These are phyloP conservation scores for Hibiscus syriacus DNA, from an alignment of 345 rosid genomes.

Conservation along the genomic window DNA sequence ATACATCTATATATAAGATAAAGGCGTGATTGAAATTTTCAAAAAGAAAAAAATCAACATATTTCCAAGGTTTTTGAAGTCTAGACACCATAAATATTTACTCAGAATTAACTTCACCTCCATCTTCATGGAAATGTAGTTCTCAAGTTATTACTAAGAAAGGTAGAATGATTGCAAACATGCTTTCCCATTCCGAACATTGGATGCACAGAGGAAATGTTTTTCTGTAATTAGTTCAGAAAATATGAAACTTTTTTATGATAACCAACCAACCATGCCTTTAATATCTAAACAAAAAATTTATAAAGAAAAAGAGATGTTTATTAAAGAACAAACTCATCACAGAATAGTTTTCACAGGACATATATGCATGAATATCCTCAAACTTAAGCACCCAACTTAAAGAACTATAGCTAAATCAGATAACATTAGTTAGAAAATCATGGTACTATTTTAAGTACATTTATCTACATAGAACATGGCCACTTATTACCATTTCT, in stretches of 20 bases:
- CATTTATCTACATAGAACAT: no score
- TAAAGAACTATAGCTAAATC: neutral
- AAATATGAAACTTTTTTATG: neutral
- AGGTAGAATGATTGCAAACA: neutral
- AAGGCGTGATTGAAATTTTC: neutral
- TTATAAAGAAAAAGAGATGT: neutral
- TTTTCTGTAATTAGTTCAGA: neutral
- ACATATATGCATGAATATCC: neutral
- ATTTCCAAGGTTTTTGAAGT: neutral
- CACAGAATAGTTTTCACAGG: neutral
- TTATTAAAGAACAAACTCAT: neutral
- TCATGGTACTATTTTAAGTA: neutral
- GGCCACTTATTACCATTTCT: neutral
- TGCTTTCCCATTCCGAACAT: neutral
- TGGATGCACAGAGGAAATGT: neutral
- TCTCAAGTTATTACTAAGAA: neutral
- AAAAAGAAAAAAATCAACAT: neutral
- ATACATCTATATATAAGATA: neutral
- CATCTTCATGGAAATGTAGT: neutral
- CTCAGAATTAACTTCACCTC: neutral
- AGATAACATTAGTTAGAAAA: neutral
- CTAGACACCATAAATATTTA: neutral
- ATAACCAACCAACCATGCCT: neutral
- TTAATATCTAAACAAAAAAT: neutral
- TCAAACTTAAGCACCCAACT: neutral